A percentile compares a stretch with the other conserved stretches of the same genome.
Evolutionary conservation across 306 rosid species (phyloP).

Genomic region (Fragaria ananassa): DNA sequence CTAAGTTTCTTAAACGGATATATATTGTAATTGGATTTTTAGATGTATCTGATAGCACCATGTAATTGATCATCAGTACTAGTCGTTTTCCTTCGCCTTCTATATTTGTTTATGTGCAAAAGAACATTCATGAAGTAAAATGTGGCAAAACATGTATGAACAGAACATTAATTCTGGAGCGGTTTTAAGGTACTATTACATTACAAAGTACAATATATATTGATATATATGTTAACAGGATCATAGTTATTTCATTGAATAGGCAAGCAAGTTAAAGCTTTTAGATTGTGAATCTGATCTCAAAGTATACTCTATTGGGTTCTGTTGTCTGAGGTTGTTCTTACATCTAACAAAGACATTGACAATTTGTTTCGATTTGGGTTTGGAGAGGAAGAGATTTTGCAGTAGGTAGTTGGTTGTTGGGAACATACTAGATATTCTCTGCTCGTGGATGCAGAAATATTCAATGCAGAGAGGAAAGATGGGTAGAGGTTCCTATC

Average conservation of each 20-base stretch:
- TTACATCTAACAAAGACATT: background rate
- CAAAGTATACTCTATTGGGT: background rate
- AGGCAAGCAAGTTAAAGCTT: background rate
- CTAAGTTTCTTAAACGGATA: background rate
- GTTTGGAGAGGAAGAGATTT: background rate
- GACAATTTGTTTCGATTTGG: background rate
- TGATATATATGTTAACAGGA: background rate
- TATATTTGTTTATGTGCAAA: background rate
- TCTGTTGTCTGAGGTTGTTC: background rate
- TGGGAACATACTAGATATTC: background rate
- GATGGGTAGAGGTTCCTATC: conserved; percentile 25
- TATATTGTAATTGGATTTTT: background rate
- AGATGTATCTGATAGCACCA: background rate
- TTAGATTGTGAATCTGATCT: background rate
- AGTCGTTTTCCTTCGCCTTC: background rate
- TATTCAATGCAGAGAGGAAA: conserved; percentile 25
- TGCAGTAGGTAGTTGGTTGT: background rate
- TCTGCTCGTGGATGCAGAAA: background rate
- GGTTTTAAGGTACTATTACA: background rate
- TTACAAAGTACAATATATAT: background rate
- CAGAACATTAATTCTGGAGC: background rate
- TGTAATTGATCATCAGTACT: background rate
- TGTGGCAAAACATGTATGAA: background rate
- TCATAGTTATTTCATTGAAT: background rate
- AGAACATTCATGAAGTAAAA: background rate